A percentile compares a stretch with the other conserved stretches of the same genome.
phyloP scores from a whole-genome alignment of 768 basidiomycete genomes.

The Mycena epipterygia region DNA sequence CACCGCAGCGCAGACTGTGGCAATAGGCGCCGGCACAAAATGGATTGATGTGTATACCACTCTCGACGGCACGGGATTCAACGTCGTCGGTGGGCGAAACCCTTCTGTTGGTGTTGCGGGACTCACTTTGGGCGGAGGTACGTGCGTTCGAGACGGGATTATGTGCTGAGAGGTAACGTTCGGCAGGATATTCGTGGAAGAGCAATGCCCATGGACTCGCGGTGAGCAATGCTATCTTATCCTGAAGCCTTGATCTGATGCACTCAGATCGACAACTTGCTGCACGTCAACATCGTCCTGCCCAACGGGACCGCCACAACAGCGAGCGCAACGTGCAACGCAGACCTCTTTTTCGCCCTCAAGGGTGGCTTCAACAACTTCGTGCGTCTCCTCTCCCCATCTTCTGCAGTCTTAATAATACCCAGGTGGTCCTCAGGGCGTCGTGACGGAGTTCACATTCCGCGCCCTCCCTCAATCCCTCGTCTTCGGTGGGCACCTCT shows the following conservation, averaged over 20 bases:
- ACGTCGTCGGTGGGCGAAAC: slow-evolving; percentile 29
- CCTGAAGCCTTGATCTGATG: neutral
- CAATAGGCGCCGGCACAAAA: slow-evolving; percentile 21
- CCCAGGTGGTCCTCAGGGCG: neutral
- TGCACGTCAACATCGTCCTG: slow-evolving; percentile 21
- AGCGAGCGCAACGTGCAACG: slow-evolving; percentile 9
- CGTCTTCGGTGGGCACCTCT: slow-evolving; percentile 18
- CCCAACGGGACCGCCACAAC: slow-evolving; percentile 25
- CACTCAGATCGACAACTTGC: slow-evolving; percentile 24
- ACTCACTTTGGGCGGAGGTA: slow-evolving; percentile 30
- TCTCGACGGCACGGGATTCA: slow-evolving; percentile 25
- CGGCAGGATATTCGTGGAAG: slow-evolving; percentile 30
- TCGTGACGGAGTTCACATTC: slow-evolving; percentile 28
- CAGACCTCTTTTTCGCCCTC: slow-evolving; percentile 23
- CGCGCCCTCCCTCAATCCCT: slow-evolving; percentile 24
- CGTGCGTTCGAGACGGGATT: neutral
- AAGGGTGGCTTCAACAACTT: slow-evolving; percentile 32
- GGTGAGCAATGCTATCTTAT: neutral
- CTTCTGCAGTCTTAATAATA: neutral
- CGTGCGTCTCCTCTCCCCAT: neutral
- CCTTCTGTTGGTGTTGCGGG: slow-evolving; percentile 28
- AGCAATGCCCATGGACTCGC: slow-evolving; percentile 25
- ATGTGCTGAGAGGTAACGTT: neutral
- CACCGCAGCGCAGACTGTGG: neutral
- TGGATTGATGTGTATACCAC: slow-evolving; percentile 27